phyloP scores from a whole-genome alignment of 2,329 filamentous ascomycete species.

The Penicillium palitans region DNA sequence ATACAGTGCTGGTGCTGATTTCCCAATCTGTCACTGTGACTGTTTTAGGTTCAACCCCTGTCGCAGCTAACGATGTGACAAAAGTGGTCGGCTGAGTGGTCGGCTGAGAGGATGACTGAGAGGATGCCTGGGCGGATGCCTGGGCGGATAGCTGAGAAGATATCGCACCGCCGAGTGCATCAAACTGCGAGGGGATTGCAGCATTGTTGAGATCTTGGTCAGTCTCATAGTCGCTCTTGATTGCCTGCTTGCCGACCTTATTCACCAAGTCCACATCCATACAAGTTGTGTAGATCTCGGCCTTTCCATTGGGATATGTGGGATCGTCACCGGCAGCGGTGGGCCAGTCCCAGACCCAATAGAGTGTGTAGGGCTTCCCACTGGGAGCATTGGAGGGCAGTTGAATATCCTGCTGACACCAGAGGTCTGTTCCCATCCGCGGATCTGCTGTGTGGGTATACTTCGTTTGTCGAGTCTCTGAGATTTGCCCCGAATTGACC shows the following conservation, averaged over 20 bases:
- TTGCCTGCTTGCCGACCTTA: slow-evolving; percentile 14
- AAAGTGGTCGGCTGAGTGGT: background rate
- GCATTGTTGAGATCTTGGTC: slow-evolving; percentile 42
- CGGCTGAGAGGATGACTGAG: background rate
- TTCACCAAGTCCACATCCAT: slow-evolving; percentile 49
- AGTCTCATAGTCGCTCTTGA: slow-evolving; percentile 27
- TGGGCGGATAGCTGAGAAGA: background rate
- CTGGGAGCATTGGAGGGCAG: slow-evolving; percentile 66
- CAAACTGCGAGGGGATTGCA: slow-evolving; percentile 42
- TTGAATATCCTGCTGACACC: slow-evolving; percentile 78
- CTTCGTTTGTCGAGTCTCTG: slow-evolving; percentile 57
- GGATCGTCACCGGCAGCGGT: slow-evolving; percentile 48
- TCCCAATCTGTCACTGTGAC: slow-evolving; percentile 30
- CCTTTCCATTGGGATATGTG: slow-evolving; percentile 43
- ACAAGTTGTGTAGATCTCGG: slow-evolving; percentile 52
- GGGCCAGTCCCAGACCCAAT: slow-evolving; percentile 98
- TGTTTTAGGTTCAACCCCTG: slow-evolving; percentile 5
- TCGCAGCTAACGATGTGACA: slow-evolving; percentile 7
- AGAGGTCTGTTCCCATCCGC: slow-evolving; percentile 60
- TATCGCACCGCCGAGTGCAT: slow-evolving; percentile 25
- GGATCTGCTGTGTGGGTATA: slow-evolving; percentile 55
- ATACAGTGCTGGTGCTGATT: slow-evolving; percentile 25
- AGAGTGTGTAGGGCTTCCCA: slow-evolving; percentile 72
- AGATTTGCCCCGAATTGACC: slow-evolving; percentile 62
- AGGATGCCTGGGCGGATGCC: background rate